Evolutionary conservation across 495 filamentous ascomycete genomes (phyloP), one percentile per base, ranked within the genome.

Genomic region (Penicilliopsis zonata): DNA sequence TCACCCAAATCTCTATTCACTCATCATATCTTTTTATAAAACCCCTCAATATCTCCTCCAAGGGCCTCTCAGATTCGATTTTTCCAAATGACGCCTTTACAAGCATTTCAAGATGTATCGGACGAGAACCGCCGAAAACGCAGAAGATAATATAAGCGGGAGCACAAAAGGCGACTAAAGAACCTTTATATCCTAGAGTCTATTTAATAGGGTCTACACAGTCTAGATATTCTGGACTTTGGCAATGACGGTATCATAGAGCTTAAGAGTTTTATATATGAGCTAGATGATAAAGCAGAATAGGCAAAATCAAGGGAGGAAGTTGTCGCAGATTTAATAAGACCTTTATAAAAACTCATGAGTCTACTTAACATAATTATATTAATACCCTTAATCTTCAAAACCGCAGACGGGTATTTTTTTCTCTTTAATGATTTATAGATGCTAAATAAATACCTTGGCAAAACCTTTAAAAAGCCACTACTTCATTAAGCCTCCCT

Each of bases 161-260:
- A 8, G 26, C 26, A 28, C 26, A 28, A 13, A 28, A 13, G 14
- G 26, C 26, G 26, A 13, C 5, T n/a, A 13, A 28, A 13, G 13
- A 13, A n/a, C 9, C 26, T 28, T 28, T 13, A 8, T 28, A 28
- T 28, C 26, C 26, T 13, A 13, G 14, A 28, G 26, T 5, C 9
- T 9, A 13, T 36, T 19, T 2, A 36, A 32, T 36, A 26, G 34
- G 34, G 34, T 13, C 6, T 9, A 8, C 31, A 36, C 21, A 32
- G 31, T 32, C 9, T 25, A 12, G 26, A 36, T 25, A 31, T 36
- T 25, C 34, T 13, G 18, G 31, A 24, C 12, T 36, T 25, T 9
- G 34, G 18, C 26, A 36, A 4, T 14, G 26, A 4, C 9, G 34
- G 26, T 9, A 25, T 24, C 8, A 18, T 33, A 8, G 34, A 36